Evolutionary conservation across 805 yeast genomes (phyloP).

Genomic region (Pachysolen tannophilus): DNA sequence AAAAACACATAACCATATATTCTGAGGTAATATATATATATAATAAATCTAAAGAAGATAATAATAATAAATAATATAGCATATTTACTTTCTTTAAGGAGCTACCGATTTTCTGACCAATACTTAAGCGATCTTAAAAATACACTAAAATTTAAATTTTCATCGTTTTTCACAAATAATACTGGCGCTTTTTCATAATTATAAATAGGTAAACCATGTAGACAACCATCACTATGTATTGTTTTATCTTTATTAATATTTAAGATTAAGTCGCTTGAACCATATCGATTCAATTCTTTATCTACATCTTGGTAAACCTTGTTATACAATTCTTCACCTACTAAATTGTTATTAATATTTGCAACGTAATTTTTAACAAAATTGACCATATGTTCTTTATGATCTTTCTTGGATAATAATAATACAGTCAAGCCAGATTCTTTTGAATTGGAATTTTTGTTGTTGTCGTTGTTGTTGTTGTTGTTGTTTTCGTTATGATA

Average conservation of each 20-base stretch:
- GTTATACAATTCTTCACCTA: slow-evolving; percentile 5
- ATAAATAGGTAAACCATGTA: slow-evolving; percentile 16
- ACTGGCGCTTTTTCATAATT: slow-evolving; percentile 10
- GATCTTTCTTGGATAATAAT: slow-evolving; percentile 10
- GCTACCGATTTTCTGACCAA: too few species aligned
- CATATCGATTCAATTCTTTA: slow-evolving; percentile 9
- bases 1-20: too few species aligned
- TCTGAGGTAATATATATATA: too few species aligned
- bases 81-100: too few species aligned
- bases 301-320: slow-evolving; percentile 9
- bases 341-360: neutral
- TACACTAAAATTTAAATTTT: neutral
- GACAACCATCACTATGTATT: slow-evolving; percentile 6
- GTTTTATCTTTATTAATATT: slow-evolving; percentile 12
- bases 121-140: neutral
- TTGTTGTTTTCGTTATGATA: too few species aligned
- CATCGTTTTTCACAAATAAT: slow-evolving; percentile 1
- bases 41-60: too few species aligned
- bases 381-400: slow-evolving; percentile 1
- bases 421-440: slow-evolving; percentile 11
- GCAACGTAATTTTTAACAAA: neutral
- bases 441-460: too few species aligned
- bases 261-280: slow-evolving; percentile 14
- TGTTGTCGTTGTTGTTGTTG: too few species aligned
- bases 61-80: too few species aligned